Conservation (phyloP, 805 yeast species). For the Yamadazyma paraphyllophila region DNA sequence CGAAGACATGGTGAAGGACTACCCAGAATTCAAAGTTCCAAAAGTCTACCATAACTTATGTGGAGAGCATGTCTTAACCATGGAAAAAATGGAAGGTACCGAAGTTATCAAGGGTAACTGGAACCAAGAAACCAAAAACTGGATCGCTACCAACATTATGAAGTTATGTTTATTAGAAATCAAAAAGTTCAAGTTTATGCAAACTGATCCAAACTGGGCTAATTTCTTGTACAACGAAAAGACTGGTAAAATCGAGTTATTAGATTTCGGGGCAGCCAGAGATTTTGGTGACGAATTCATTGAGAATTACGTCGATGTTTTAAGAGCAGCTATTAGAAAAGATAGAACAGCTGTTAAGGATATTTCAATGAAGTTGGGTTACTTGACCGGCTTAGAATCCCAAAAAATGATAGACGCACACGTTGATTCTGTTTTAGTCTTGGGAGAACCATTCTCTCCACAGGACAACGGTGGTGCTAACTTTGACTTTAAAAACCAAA, state of each 20-base stretch:
- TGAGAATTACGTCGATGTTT: conserved; percentile 61
- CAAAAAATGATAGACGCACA: conserved; percentile 89
- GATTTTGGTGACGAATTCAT: conserved; percentile 70
- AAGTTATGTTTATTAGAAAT: conserved; percentile 82
- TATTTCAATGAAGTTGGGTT: conserved; percentile 74
- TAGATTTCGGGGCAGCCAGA: conserved; percentile 96
- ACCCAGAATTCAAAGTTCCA: conserved; percentile 74
- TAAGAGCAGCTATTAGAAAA: conserved; percentile 69
- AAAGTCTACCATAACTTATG: conserved; percentile 72
- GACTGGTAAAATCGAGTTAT: conserved; percentile 74
- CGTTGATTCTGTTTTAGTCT: conserved; percentile 80
- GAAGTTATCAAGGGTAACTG: conserved; percentile 78
- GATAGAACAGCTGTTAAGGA: conserved; percentile 64
- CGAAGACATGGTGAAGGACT: conserved; percentile 52
- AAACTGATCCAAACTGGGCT: conserved; percentile 99
- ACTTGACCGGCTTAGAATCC: conserved; percentile 87
- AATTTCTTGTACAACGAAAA: conserved; percentile 79
- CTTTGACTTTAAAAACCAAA: conserved; percentile 78
- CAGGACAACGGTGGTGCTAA: conserved; percentile 44
- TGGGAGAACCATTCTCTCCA: conserved; percentile 88
- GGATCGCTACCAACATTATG: conserved; percentile 86
- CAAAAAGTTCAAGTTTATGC: conserved; percentile 86
- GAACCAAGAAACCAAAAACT: conserved; percentile 70
- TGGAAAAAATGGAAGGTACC: conserved; percentile 82
- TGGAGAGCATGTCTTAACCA: conserved; percentile 81